Evolutionary conservation across 495 filamentous ascomycete species (phyloP), one percentile per base, ranked within the genome.

Genomic region (Wilcoxina mikolae): DNA sequence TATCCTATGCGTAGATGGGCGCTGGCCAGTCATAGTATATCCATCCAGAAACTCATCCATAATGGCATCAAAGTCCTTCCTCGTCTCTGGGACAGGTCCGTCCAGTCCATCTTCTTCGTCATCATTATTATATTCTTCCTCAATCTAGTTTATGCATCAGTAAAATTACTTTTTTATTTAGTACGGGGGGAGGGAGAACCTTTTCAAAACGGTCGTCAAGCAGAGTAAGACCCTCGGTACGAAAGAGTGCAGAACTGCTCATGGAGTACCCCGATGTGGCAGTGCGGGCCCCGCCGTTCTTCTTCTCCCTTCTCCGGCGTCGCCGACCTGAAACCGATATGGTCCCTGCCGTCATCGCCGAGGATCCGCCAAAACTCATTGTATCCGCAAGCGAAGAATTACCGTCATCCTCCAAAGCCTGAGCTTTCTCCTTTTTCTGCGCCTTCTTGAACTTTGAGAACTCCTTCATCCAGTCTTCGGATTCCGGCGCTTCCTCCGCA

Each of bases 251-350:
- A 0, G 91, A 95, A 4, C 85, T 94, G 0, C 83, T 88, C 93
- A 96, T 99, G n/a, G 87, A 94, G 71, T 94, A 96, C 15, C 77
- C 76, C 4, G 90, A 90, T 0, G 83, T 85, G 61, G 83, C 85
- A 20, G 91, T 95, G 67, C 91, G 67, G 18, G 91, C 88, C 43
- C 87, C 87, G 69, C 88, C 91, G 56, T 87, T 77, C 78, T 90
- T 93, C 78, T 94, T 96, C 29, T 74, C 72, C 1, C 85, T 79
- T 15, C 80, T 77, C 25, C 76, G 48, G n/a, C 54, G 64, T 1
- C 61, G 51, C 2, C 24, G 24, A 4, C 47, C 49, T 1, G 57
- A 60, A 2, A 60, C 51, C n/a, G 54, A 57, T 55, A 64, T 64
- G 10, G 62, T 56, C 12, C 58, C 57, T 11, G 18, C 35, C 11